Base-by-base conservation (phyloP, 2,329 filamentous ascomycete species). In the Sporothrix dimorphospora region DNA sequence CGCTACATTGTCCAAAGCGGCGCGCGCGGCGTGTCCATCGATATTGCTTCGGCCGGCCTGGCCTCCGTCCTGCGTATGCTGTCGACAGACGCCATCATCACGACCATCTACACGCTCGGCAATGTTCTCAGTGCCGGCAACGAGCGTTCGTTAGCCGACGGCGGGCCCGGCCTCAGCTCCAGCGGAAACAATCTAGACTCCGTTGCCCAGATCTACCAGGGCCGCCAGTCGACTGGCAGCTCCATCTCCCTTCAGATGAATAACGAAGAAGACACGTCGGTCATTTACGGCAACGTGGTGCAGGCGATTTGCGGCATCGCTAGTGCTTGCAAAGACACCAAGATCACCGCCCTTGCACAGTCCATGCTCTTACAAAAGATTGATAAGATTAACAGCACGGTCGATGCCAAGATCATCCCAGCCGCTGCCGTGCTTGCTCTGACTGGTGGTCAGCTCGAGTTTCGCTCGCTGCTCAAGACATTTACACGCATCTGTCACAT, bases 291-390 rank as follows among this genome's bases (percentile, higher is more conserved):
- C 47, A 97, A 95, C 74, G 92, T 98, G n/a, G 90, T 98, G n/a
- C 91, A 97, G 78, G 94, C 95, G 0, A 95, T 99, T 74, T 95
- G 97, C 72, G 91, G 90, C n/a, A 93, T 99, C 79, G 94, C 96
- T 0, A 89, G 87, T 27, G 90, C 89, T 72, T 94, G 91, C 79
- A 88, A 91, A 65, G 94, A 99, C 77, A 90, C 94, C 73, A 97
- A 98, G 82, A 97, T 99, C 70, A 96, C 92, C 7, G 94, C 94
- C 5, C 85, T 99, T 69, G 95, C 94, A 2, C 92, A 98, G 77
- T 97, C 94, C 0, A 98, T 99, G 90, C 88, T 99, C 30, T 83
- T 97, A n/a, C 96, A 99, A 79, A 98, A 99, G 81, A 88, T 98
- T 72, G 91, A 92, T 73, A 95, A 96, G 81, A 89, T 98, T 71